phyloP scores from a whole-genome alignment of 768 basidiomycete species.

The Serendipita indica region DNA sequence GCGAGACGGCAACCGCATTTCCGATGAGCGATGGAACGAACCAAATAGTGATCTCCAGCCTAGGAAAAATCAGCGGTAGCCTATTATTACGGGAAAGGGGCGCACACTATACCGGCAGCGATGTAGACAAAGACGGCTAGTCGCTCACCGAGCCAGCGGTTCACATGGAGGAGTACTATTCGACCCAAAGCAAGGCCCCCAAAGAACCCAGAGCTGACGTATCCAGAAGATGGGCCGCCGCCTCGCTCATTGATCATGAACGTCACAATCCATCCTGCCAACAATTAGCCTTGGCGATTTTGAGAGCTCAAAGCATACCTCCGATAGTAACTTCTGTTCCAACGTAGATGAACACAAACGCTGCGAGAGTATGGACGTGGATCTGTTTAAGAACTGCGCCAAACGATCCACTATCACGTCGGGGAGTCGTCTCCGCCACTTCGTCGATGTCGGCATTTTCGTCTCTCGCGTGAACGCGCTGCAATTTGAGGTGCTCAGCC shows the following conservation, averaged over 20 bases:
- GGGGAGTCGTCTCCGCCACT: background rate
- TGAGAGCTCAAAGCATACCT: constrained; percentile 5
- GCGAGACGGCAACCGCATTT: constrained; percentile 24
- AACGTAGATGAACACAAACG: constrained; percentile 25
- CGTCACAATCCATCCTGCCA: constrained; percentile 20
- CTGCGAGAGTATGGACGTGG: constrained; percentile 20
- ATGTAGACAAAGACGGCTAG: constrained; percentile 15
- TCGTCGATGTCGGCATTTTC: background rate
- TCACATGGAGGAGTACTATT: constrained; percentile 11
- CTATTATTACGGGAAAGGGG: background rate
- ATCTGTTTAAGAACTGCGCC: background rate
- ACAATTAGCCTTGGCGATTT: background rate
- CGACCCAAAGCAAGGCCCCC: constrained; percentile 21
- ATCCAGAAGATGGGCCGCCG: constrained; percentile 19
- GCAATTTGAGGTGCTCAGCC: background rate
- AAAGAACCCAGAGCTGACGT: constrained; percentile 25
- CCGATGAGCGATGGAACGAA: constrained; percentile 22
- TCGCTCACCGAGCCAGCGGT: constrained; percentile 12
- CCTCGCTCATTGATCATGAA: constrained; percentile 17
- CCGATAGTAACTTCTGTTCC: constrained; percentile 25
- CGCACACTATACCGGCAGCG: constrained; percentile 16
- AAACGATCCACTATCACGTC: background rate
- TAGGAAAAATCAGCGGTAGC: background rate
- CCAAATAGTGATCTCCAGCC: constrained; percentile 25
- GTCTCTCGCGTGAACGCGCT: background rate